These are phyloP conservation scores for Papiliotrema fonsecae DNA, from an alignment of 1,284 basidiomycete genomes.

Conservation along the genomic window DNA sequence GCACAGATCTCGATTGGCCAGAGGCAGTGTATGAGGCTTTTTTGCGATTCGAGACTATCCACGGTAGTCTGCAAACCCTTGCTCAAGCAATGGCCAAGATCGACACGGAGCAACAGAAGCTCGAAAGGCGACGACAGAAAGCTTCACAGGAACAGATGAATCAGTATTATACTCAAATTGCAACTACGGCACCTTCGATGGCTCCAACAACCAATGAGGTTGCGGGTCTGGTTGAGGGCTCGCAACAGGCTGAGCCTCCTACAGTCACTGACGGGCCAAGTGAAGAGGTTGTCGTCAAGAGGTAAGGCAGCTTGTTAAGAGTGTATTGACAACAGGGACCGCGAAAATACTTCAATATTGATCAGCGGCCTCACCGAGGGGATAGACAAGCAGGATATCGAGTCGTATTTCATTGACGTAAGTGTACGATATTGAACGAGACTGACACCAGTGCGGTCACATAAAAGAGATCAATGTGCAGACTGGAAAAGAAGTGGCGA, in stretches of 20 bases:
- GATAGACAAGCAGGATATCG: slow-evolving; percentile 63
- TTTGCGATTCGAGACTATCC: slow-evolving; percentile 74
- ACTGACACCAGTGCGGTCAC: slow-evolving; percentile 63
- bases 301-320: slow-evolving; percentile 12
- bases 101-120: slow-evolving; percentile 60
- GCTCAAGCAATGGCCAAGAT: slow-evolving; percentile 65
- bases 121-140: slow-evolving; percentile 63
- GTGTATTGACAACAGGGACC: slow-evolving; percentile 60
- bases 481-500: slow-evolving; percentile 32
- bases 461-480: slow-evolving; percentile 65
- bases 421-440: slow-evolving; percentile 36
- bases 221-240: too few relatives aligned
- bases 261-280: too few relatives aligned
- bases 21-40: slow-evolving; percentile 87
- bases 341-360: slow-evolving; percentile 90
- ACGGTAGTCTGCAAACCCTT: slow-evolving; percentile 68
- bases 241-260: too few relatives aligned
- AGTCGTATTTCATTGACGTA: slow-evolving; percentile 76
- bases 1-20: slow-evolving; percentile 76
- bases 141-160: slow-evolving; percentile 44
- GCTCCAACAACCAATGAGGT: too few relatives aligned
- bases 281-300: slow-evolving; percentile 23
- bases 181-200: background rate
- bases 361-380: slow-evolving; percentile 65
- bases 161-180: slow-evolving; percentile 10